Base-by-base conservation (phyloP, 2,329 filamentous ascomycete species). In the Ophiostoma australiae region DNA sequence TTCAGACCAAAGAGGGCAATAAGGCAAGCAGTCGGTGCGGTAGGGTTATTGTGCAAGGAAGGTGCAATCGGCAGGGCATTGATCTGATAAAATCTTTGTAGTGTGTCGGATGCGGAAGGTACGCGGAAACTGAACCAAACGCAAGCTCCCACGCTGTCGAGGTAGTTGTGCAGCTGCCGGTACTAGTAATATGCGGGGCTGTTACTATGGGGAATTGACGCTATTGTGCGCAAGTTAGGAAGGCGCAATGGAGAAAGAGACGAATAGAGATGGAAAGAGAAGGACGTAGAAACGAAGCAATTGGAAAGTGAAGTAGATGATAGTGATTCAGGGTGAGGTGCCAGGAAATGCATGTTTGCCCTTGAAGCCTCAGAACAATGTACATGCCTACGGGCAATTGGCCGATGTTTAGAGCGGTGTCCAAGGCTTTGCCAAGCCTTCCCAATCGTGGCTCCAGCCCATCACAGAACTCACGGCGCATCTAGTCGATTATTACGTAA, bases 191-290 rank as follows among this genome's bases (percentile, higher is more conserved):
- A 31, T 67, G 39, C 66, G 39, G 66, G 37, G 39, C 37, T 23
- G 37, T 67, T 44, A 13, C 23, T 67, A 44, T 44, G 66, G 66
- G 37, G 39, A 67, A 67, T 17, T 67, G 4, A 8, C 66, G 37
- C 37, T 67, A 39, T 31, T 67, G 37, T 67, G 66, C 66, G 66
- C 66, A 31, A 37, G 35, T 67, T 27, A n/a, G n/a, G 65, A 44
- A 67, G 23, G 37, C 35, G 63, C 35, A 67, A 67, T 44, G 37
- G 35, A 15, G 65, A 17, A 44, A 37, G 23, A 23, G n/a, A 67
- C 8, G 15, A 15, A n/a, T 17, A n/a, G 33, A 66, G 63, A 20
- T n/a, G n/a, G 20, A 33, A 4, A 67, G 35, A 67, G 8, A 41
- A 39, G 44, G 35, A 20, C 58, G 10, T 15, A 33, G 48, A 48